These are phyloP conservation scores for Closterium sp. DNA, from an alignment of 139 green algal genomes.

Conservation along the genomic window DNA sequence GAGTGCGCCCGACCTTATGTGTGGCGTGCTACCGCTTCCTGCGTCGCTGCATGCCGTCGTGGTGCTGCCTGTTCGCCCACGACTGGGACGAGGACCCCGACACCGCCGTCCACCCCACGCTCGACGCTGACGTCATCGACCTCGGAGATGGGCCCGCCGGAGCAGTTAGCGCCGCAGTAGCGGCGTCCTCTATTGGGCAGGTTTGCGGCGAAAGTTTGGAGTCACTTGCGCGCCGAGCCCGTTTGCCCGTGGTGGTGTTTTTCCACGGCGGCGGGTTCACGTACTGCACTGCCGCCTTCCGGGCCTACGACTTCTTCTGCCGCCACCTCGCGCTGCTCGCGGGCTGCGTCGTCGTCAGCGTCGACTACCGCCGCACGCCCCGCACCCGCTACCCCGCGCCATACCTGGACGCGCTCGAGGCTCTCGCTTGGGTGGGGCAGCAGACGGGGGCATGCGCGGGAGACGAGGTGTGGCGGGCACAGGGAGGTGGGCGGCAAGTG, in stretches of 20 bases:
- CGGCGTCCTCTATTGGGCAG: no score
- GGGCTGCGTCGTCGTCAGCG: not conserved
- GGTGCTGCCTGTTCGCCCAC: no score
- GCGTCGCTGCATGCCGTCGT: no score
- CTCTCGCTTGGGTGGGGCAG: conserved; percentile 13
- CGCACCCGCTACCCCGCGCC: conserved; percentile 10
- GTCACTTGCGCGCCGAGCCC: no score
- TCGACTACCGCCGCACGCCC: conserved; percentile 30
- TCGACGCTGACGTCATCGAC: no score
- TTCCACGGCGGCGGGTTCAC: conserved; percentile 32
- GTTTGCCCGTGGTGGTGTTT: conserved; percentile 7
- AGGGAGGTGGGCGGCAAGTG: not conserved
- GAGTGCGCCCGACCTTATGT: no score
- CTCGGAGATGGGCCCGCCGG: no score
- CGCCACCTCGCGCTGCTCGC: not conserved
- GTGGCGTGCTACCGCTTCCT: no score
- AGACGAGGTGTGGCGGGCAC: not conserved
- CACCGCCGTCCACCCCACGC: no score
- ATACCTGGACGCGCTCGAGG: conserved; percentile 22
- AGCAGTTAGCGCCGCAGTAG: no score
- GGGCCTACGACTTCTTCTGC: conserved; percentile 14
- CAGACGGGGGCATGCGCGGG: not conserved
- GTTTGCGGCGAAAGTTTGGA: no score
- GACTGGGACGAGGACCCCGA: no score
- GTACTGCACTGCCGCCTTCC: not conserved